These are phyloP conservation scores for Aspergillus bombycis DNA, from an alignment of 2,329 filamentous ascomycete genomes.

Conservation along the genomic window DNA sequence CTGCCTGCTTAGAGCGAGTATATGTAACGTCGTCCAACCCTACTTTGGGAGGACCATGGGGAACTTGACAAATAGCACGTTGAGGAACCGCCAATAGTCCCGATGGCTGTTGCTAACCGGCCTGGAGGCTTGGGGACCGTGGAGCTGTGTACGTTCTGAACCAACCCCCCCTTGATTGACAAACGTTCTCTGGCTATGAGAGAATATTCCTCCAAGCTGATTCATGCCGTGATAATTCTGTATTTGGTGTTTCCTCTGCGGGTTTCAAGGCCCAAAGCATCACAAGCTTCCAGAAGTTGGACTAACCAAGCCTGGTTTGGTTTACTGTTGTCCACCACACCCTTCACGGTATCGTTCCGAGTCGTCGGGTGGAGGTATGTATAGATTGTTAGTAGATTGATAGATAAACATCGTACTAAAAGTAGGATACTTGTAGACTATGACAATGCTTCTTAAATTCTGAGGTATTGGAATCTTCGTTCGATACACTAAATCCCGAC, in stretches of 20 bases:
- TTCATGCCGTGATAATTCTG: not conserved
- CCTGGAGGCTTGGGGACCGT: not conserved
- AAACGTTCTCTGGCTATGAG: not conserved
- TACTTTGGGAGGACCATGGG: not conserved
- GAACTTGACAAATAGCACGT: not conserved
- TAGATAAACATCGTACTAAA: not conserved
- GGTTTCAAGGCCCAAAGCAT: not conserved
- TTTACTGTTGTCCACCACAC: not conserved
- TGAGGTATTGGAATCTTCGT: not conserved
- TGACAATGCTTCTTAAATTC: not conserved
- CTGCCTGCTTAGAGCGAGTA: not conserved
- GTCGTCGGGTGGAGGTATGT: not conserved
- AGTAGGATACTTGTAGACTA: not conserved
- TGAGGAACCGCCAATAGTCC: not conserved
- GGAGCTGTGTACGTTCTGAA: not conserved
- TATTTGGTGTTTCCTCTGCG: not conserved
- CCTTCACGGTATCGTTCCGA: not conserved
- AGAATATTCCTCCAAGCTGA: not conserved
- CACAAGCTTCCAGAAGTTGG: not conserved
- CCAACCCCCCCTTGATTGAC: not conserved
- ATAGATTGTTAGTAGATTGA: not conserved
- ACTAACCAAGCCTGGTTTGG: not conserved
- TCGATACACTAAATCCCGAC: not conserved
- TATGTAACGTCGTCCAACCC: not conserved
- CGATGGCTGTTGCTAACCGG: not conserved